Evolutionary conservation across 768 basidiomycete species (phyloP), one percentile per base, ranked within the genome.

Genomic region (Dentipellis fragilis): DNA sequence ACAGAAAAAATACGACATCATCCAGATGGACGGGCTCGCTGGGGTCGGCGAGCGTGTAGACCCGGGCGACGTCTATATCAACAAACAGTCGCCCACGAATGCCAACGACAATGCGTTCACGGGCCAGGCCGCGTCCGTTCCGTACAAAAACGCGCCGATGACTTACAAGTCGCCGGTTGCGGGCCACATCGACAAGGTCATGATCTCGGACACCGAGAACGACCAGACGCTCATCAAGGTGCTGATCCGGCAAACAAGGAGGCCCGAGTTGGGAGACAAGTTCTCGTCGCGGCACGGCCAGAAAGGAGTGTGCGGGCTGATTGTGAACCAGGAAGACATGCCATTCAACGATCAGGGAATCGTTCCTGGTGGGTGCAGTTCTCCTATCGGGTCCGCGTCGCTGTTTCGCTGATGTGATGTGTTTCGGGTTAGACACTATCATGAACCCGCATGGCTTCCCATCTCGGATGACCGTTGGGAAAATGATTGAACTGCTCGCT

Each of bases 381-480:
- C 29, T 52, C 57, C 29, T 49, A 6, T 12, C 42, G 42, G 19
- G 22, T 52, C 22, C 42, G 35, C 42, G 37, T 16, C 17, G n/a
- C 22, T 57, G 11, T 36, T 45, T 23, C 21, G 12, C 2, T 51
- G 45, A 69, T 49, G 55, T 57, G 50, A 63, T 51, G 56, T 51
- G 21, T 45, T 55, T 34, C 52, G n/a, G 39, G 47, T 35, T 71
- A 87, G 95, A 99, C 71, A 92, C 94, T 16, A 96, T 99, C 73
- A 98, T 99, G 95, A 99, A 99, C 68, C 96, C 96, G 3, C 96
- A 99, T 71, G 96, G 96, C 65, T 98, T 99, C 78, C 96, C 96
- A 4, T 95, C 92, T 56, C 89, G 95, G 54, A 97, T 94, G 93
- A 99, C 96, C 22, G 96, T 99, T 29, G 96, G 96, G 50, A 99